phyloP scores from a whole-genome alignment of 2,329 filamentous ascomycete genomes.

The Penicillium oxalicum region DNA sequence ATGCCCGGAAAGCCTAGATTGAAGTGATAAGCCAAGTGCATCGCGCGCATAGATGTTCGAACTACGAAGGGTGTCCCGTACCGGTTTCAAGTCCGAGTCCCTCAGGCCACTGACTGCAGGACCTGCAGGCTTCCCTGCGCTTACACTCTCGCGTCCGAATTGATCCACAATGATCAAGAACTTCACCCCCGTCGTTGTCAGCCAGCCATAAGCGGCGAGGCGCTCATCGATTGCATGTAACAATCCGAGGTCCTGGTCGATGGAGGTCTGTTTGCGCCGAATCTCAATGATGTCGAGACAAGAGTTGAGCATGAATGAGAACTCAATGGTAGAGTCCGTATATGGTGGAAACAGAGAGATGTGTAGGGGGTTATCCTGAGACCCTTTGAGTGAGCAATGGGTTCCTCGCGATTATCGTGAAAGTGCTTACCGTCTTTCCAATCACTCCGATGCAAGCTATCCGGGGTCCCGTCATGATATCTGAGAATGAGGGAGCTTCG shows the following conservation, averaged over 20 bases:
- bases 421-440: slow-evolving; percentile 69
- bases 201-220: slow-evolving; percentile 87
- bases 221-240: slow-evolving; percentile 92
- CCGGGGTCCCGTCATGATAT: slow-evolving; percentile 54
- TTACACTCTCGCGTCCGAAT: slow-evolving; percentile 56
- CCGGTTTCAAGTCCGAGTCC: slow-evolving; percentile 82
- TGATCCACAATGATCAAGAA: slow-evolving; percentile 89
- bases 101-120: slow-evolving; percentile 59
- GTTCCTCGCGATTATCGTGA: not conserved
- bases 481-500: not conserved
- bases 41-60: not conserved
- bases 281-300: slow-evolving; percentile 92
- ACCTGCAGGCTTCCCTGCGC: slow-evolving; percentile 27
- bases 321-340: slow-evolving; percentile 63
- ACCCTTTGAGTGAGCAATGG: not conserved
- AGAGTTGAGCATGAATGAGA: slow-evolving; percentile 82
- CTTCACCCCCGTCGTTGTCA: slow-evolving; percentile 92
- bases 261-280: slow-evolving; percentile 64
- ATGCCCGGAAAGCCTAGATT: slow-evolving; percentile 69
- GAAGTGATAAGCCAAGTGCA: slow-evolving; percentile 3
- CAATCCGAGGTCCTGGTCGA: slow-evolving; percentile 81
- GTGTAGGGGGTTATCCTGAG: slow-evolving; percentile 93
- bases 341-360: slow-evolving; percentile 81
- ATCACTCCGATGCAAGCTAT: slow-evolving; percentile 93
- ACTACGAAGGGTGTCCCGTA: slow-evolving; percentile 34